Base-by-base conservation (phyloP, 2,329 filamentous ascomycete species). In the Exophiala xenobiotica region DNA sequence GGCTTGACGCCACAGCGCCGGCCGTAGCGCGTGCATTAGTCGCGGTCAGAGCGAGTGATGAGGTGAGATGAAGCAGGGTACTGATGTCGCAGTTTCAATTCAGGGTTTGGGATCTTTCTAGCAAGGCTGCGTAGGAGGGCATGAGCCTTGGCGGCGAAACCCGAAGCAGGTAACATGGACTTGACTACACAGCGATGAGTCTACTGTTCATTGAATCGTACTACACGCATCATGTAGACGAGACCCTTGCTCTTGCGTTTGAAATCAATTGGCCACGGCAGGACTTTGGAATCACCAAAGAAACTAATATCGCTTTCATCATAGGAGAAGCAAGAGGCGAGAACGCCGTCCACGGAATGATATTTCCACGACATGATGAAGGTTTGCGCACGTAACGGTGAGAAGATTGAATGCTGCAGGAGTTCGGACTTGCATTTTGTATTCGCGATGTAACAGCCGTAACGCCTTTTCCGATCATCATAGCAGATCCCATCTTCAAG, bases 401-500 rank as follows among this genome's bases (percentile, higher is more conserved):
- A 35, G n/a, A 19, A 29, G 20, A 11, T 19, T 19, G 20, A 11
- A 16, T 14, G 31, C n/a, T 35, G 3, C n/a, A 14, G 9, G 31
- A 3, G n/a, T 35, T 35, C 14, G 27, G 22, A 44, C 29, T 23
- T 24, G 43, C 31, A 35, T 35, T 14, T 16, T 35, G 31, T 35
- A 26, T 53, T 40, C 31, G 49, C 22, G 35, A 54, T 46, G 46
- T 46, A 37, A 18, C 51, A 49, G 41, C 53, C 49, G 27, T 48
- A 39, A 53, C 50, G 50, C 50, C 50, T 35, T 48, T 14, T 48
- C 47, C 24, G 44, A 53, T 31, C 31, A 48, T 48, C 50, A 53
- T 31, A 43, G 39, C 18, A 43, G 44, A 40, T 53, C 53, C 53
- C 53, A 51, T 56, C 49, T 56, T 53, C 53, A 53, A 56, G 53